A percentile compares a stretch with the other conserved stretches of the same genome.
These are phyloP conservation scores for Sporormia fimetaria DNA, from an alignment of 495 filamentous ascomycete genomes.

Conservation along the genomic window DNA sequence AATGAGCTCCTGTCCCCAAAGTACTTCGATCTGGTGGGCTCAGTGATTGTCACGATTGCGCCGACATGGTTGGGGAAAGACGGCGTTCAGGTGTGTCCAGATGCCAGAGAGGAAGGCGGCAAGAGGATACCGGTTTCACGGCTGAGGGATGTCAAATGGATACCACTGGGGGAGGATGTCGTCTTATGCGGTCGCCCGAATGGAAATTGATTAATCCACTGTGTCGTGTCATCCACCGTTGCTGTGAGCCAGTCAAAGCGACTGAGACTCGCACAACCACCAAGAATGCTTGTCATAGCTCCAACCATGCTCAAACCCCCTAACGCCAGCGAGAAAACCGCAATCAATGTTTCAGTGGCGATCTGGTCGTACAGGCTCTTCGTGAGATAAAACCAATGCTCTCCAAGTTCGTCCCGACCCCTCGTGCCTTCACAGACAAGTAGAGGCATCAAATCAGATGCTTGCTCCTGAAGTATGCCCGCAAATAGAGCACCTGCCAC, in stretches of 20 bases:
- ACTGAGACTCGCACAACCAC: no score
- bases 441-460: constrained; percentile 81
- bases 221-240: no score
- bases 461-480: constrained; percentile 95
- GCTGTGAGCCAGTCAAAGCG: no score
- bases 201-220: no score
- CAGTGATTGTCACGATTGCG: constrained; percentile 72
- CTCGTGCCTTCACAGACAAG: background rate
- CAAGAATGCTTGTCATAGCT: no score
- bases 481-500: constrained; percentile 95
- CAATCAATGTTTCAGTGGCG: no score
- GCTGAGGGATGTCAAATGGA: constrained; percentile 58
- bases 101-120: constrained; percentile 41
- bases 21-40: constrained; percentile 53
- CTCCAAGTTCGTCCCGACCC: background rate
- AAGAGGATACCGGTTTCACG: constrained; percentile 46
- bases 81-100: constrained; percentile 60
- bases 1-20: constrained; percentile 55
- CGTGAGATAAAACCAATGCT: no score
- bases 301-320: no score
- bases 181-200: constrained; percentile 58
- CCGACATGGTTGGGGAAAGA: constrained; percentile 72
- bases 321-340: no score
- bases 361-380: no score
- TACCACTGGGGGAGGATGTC: constrained; percentile 63